Percentiles rank a stretch among this genome's conserved stretches.
phyloP scores from a whole-genome alignment of 192 early-diverging fungal species.

The Obelidium mucronatum region DNA sequence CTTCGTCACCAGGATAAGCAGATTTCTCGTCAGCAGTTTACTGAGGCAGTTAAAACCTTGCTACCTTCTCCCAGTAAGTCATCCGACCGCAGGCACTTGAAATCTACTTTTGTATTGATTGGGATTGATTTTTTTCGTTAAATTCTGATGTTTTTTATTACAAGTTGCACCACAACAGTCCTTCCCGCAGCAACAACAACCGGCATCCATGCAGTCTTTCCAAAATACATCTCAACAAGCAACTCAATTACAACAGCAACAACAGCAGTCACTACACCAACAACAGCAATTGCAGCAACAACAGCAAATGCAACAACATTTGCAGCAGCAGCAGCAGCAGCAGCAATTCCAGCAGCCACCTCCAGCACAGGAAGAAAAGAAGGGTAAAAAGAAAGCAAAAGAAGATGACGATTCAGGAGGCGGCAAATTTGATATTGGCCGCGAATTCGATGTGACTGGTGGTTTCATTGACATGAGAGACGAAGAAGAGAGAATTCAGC shows the following conservation, averaged over 20 bases:
- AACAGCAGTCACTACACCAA: neutral
- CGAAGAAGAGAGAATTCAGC: slow-evolving; percentile 31
- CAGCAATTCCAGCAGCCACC: neutral
- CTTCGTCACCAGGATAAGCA: slow-evolving; percentile 10
- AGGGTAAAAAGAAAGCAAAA: neutral
- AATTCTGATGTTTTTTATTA: too few relatives aligned
- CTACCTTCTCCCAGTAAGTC: too few relatives aligned
- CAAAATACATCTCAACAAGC: neutral
- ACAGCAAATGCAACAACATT: neutral
- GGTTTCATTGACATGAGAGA: neutral
- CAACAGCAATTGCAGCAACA: neutral
- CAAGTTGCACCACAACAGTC: too few relatives aligned
- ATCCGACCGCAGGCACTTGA: too few relatives aligned
- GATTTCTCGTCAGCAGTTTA: slow-evolving; percentile 14
- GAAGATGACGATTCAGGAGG: slow-evolving; percentile 3
- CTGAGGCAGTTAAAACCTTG: slow-evolving; percentile 19
- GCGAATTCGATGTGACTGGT: slow-evolving; percentile 3
- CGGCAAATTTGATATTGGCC: slow-evolving; percentile 5
- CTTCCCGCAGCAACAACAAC: too few relatives aligned
- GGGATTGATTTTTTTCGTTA: too few relatives aligned
- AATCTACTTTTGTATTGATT: too few relatives aligned
- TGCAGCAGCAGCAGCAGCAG: slow-evolving; percentile 14
- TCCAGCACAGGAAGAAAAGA: neutral
- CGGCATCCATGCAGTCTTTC: neutral
- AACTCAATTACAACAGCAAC: neutral